Percentiles rank a stretch among this genome's conserved stretches.
Conservation (phyloP, 352 stramenopile genomes). For the Thraustotheca clavata region DNA sequence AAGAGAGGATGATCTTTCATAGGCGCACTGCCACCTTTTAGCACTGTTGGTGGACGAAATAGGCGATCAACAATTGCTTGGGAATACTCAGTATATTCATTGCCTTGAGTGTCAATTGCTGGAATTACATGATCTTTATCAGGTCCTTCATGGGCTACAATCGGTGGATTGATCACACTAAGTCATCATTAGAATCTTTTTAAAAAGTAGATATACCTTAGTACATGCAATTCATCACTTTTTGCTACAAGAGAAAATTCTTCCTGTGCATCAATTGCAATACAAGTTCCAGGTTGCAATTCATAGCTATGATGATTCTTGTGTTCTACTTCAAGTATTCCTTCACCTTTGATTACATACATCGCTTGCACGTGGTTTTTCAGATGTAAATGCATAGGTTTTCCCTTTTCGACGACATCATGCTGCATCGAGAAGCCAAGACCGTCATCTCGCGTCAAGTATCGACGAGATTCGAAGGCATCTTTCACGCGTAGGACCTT, state of each 20-base stretch:
- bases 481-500: neutral
- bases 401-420: neutral
- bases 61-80: neutral
- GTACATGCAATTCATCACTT: neutral
- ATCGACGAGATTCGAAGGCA: neutral
- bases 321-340: neutral
- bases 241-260: neutral
- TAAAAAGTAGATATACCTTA: neutral
- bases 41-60: neutral
- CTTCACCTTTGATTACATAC: neutral
- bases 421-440: conserved; percentile 5
- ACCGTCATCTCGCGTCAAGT: neutral
- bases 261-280: neutral
- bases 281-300: neutral
- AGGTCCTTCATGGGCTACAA: neutral
- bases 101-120: conserved; percentile 1
- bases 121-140: neutral
- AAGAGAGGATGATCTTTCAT: conserved; percentile 4
- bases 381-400: neutral
- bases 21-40: neutral
- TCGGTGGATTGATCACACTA: neutral
- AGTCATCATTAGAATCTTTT: neutral
- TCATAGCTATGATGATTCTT: neutral
- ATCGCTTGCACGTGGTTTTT: conserved; percentile 9
- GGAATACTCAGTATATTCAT: neutral